Percentiles rank a stretch among this genome's conserved stretches.
Conservation (phyloP, 345 rosid genomes). For the Tarenaya hassleriana region DNA sequence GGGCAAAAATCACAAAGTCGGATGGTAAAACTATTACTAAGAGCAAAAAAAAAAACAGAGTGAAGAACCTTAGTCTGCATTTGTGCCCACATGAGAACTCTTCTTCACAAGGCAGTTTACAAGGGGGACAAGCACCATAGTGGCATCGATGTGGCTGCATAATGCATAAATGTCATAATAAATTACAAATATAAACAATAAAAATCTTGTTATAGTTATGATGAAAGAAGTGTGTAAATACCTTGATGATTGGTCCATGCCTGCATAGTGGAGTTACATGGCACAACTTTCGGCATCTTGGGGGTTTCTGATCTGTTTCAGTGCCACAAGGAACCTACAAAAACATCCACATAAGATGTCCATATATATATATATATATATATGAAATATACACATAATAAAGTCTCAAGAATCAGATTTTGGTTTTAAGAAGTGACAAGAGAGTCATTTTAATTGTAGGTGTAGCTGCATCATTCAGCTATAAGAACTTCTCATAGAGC, state of each 20-base stretch:
- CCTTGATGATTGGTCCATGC: slow-evolving; percentile 68
- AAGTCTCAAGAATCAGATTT: not conserved
- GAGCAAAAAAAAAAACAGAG: slow-evolving; percentile 5
- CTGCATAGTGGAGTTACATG: slow-evolving; percentile 54
- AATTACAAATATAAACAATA: not conserved
- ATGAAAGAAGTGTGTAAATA: slow-evolving; percentile 25
- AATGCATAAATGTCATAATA: slow-evolving; percentile 7
- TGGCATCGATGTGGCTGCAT: slow-evolving; percentile 86
- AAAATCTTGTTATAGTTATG: slow-evolving; percentile 9
- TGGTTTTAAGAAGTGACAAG: not conserved
- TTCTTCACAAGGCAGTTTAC: slow-evolving; percentile 72
- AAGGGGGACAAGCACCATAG: slow-evolving; percentile 86
- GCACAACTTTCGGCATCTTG: slow-evolving; percentile 77
- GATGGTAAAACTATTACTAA: slow-evolving; percentile 14
- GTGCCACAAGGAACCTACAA: slow-evolving; percentile 95
- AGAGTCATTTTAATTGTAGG: not conserved
- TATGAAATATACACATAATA: slow-evolving; percentile 8
- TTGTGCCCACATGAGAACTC: slow-evolving; percentile 79
- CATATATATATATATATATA: not conserved
- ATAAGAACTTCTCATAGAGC: slow-evolving; percentile 5
- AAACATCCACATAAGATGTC: slow-evolving; percentile 14
- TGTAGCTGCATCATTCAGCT: not conserved
- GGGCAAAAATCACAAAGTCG: slow-evolving; percentile 5
- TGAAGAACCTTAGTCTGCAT: slow-evolving; percentile 66
- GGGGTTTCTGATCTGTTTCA: slow-evolving; percentile 84